Conservation (phyloP, 805 yeast genomes). For the Myxozyma vanderwaltii region DNA sequence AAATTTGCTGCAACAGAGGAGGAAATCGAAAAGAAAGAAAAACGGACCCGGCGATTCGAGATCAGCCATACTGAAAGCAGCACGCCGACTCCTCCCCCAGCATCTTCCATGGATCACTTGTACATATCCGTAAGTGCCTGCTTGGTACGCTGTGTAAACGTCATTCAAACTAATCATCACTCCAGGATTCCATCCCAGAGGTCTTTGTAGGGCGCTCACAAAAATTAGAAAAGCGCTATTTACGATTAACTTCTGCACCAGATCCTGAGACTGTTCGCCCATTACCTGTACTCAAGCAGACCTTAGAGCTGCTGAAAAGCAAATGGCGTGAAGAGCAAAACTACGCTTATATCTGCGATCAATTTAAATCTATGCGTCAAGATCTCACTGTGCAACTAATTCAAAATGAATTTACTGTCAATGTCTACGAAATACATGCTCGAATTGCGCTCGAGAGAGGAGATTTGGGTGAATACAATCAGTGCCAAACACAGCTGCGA, state of each 20-base stretch:
- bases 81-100: slow-evolving; percentile 1
- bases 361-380: slow-evolving; percentile 88
- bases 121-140: neutral
- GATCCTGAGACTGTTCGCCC: slow-evolving; percentile 86
- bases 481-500: slow-evolving; percentile 82
- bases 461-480: slow-evolving; percentile 93
- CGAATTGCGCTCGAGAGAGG: slow-evolving; percentile 78
- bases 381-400: slow-evolving; percentile 91
- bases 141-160: neutral
- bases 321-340: slow-evolving; percentile 57
- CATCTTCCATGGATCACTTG: neutral
- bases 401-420: slow-evolving; percentile 70
- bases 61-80: slow-evolving; percentile 35
- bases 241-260: slow-evolving; percentile 88
- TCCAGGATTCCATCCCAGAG: slow-evolving; percentile 22
- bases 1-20: neutral
- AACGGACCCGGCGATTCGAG: slow-evolving; percentile 56
- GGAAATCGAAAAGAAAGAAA: slow-evolving; percentile 32
- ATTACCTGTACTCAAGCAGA: slow-evolving; percentile 55
- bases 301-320: slow-evolving; percentile 56
- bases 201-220: slow-evolving; percentile 63
- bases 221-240: slow-evolving; percentile 71
- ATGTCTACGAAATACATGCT: slow-evolving; percentile 84
- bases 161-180: too few relatives aligned
- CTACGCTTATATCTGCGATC: slow-evolving; percentile 82